Conservation (phyloP, 148 eudicot species). For the Hydrangea macrophylla region DNA sequence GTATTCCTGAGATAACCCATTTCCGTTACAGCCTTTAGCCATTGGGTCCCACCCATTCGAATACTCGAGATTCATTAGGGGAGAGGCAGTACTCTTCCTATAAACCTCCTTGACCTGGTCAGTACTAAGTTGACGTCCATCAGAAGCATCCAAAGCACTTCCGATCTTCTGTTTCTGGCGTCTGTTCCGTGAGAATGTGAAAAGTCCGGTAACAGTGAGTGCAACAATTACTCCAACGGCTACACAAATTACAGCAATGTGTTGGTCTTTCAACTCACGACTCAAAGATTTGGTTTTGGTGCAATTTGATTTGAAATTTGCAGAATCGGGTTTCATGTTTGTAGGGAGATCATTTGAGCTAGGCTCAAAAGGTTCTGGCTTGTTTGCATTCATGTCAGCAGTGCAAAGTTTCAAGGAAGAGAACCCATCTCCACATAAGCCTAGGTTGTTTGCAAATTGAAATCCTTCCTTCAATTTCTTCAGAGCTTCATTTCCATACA, state of each 20-base stretch:
- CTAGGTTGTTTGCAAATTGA: conserved; percentile 60
- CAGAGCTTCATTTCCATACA: conserved; percentile 37
- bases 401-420: conserved; percentile 51
- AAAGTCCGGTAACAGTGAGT: conserved; percentile 40
- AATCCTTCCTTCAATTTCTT: conserved; percentile 69
- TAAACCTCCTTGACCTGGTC: conserved; percentile 60
- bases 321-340: conserved; percentile 70
- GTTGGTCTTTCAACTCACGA: conserved; percentile 27
- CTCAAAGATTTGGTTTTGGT: conserved; percentile 27
- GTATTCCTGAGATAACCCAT: conserved; percentile 53
- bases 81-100: conserved; percentile 66
- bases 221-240: conserved; percentile 33
- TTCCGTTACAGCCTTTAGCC: conserved; percentile 41
- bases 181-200: conserved; percentile 59
- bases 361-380: conserved; percentile 64
- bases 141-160: conserved; percentile 42
- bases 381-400: conserved; percentile 29
- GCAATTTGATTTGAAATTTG: conserved; percentile 45
- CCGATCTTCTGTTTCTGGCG: conserved; percentile 78
- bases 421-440: conserved; percentile 71
- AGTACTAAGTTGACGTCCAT: conserved; percentile 60
- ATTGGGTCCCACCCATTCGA: conserved; percentile 87
- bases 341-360: conserved; percentile 36
- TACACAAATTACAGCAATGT: conserved; percentile 42
- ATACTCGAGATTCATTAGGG: conserved; percentile 77